Base-by-base conservation (phyloP, 75 land plant genomes). In the Cryptomeria japonica region DNA sequence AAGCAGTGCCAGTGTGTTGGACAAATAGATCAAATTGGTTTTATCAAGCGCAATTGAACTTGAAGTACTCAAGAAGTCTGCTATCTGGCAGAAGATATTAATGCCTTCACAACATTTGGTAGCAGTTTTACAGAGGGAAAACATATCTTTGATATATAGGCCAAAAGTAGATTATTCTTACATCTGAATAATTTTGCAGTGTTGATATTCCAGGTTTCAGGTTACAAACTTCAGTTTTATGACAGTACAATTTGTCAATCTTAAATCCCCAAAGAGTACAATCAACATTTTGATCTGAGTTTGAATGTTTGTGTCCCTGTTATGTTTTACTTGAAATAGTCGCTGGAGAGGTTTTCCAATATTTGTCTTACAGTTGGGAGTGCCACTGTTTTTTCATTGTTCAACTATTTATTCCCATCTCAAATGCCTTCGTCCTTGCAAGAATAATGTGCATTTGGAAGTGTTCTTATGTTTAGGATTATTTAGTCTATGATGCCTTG, bases 61-160 rank as follows among this genome's bases (percentile, higher is more conserved):
- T 22, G 90, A 89, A 34, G 88, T 80, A 25, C 38, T 41, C 12
- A 70, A 88, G 37, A 84, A 92, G 32, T 92, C 41, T 47, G 32
- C 16, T 37, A 70, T 22, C 70, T 91, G 22, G 41, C 92, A 46
- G 83, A 87, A 34, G 90, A 89, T 44, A 83, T 92, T 56, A 89
- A 89, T 79, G 87, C 93, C 11, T 78, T 51, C 19, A 89, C 93
- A 34, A 90, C 92, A 16, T 91, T 92, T 55, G 42, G 42, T 88
- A 85, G 8, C 47, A 44, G 47, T 44, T 44, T 44, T 44, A 44
- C 47, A 44, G 47, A 44, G 47, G 47, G 47, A 44, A 44, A 44
- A 7, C 47, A 44, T 44, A 44, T 7, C 47, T 44, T 44, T 44
- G 47, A 44, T 44, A 44, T 44, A 8, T 8, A 44, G 47, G 47